Evolutionary conservation across 2,329 filamentous ascomycete genomes (phyloP).

Genomic region (Colletotrichum sp.): DNA sequence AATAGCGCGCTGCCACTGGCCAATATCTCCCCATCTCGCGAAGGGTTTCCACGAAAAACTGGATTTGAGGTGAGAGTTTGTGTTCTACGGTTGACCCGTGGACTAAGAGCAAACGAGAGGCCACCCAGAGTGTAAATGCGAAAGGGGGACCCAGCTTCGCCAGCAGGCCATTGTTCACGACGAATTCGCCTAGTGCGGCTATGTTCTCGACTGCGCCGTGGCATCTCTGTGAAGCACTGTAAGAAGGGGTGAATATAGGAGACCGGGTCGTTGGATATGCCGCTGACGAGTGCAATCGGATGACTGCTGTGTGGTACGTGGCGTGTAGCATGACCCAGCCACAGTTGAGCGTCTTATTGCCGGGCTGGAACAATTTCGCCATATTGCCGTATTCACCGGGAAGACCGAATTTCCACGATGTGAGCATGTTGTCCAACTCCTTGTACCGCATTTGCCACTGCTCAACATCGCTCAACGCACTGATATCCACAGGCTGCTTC

Average conservation of each 20-base stretch:
- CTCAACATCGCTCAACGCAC: slow-evolving; percentile 82
- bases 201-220: slow-evolving; percentile 85
- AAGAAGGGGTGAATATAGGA: slow-evolving; percentile 87
- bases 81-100: slow-evolving; percentile 90
- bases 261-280: slow-evolving; percentile 91
- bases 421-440: slow-evolving; percentile 80
- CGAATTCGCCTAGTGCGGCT: slow-evolving; percentile 77
- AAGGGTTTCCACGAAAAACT: slow-evolving; percentile 82
- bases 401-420: slow-evolving; percentile 83
- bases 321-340: slow-evolving; percentile 92
- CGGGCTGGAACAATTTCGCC: slow-evolving; percentile 75
- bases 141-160: slow-evolving; percentile 87
- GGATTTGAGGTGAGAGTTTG: slow-evolving; percentile 79
- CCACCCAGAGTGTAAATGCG: slow-evolving; percentile 92
- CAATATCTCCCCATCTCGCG: slow-evolving; percentile 82
- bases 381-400: slow-evolving; percentile 87
- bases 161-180: slow-evolving; percentile 76
- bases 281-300: slow-evolving; percentile 88
- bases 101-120: slow-evolving; percentile 83
- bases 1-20: slow-evolving; percentile 86
- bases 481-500: slow-evolving; percentile 89
- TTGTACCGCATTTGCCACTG: slow-evolving; percentile 89
- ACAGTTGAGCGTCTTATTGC: slow-evolving; percentile 75
- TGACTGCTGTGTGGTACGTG: slow-evolving; percentile 88
- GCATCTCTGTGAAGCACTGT: slow-evolving; percentile 83